Conservation (phyloP, 2,329 filamentous ascomycete genomes). For the Coniella lustricola region DNA sequence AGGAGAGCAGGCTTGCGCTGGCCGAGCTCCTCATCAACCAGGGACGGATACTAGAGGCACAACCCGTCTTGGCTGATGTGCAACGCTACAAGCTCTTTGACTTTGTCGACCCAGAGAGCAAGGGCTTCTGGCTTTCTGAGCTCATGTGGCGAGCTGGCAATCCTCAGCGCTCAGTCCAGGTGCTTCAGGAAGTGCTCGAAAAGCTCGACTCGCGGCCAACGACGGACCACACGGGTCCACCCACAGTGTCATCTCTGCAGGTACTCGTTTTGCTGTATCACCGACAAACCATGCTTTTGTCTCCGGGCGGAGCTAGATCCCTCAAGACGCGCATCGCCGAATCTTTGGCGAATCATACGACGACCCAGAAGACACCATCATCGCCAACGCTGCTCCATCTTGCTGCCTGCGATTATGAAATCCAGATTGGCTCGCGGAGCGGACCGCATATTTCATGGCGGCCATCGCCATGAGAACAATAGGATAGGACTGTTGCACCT, state of each 20-base stretch:
- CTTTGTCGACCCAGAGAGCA: background rate
- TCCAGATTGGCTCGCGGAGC: background rate
- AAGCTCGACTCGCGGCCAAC: background rate
- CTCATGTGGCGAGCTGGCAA: background rate
- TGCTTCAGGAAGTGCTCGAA: background rate
- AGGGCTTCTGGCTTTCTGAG: slow-evolving; percentile 1
- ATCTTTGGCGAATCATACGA: background rate
- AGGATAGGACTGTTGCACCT: too few relatives aligned
- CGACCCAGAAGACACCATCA: too few relatives aligned
- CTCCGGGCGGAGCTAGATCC: background rate
- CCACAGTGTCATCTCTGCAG: background rate
- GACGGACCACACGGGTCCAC: background rate
- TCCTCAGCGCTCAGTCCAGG: background rate
- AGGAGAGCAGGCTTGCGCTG: background rate
- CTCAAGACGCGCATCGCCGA: background rate
- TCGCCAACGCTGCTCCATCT: background rate
- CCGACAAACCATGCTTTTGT: background rate
- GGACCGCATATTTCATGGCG: background rate
- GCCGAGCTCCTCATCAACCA: background rate
- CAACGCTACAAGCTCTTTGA: background rate
- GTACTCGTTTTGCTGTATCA: background rate
- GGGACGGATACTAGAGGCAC: background rate
- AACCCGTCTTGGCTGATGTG: background rate
- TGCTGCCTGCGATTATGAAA: background rate
- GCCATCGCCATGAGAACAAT: background rate